A percentile compares a stretch with the other conserved stretches of the same genome.
phyloP scores from a whole-genome alignment of 148 eudicot species.

The Rhododendron simsii region DNA sequence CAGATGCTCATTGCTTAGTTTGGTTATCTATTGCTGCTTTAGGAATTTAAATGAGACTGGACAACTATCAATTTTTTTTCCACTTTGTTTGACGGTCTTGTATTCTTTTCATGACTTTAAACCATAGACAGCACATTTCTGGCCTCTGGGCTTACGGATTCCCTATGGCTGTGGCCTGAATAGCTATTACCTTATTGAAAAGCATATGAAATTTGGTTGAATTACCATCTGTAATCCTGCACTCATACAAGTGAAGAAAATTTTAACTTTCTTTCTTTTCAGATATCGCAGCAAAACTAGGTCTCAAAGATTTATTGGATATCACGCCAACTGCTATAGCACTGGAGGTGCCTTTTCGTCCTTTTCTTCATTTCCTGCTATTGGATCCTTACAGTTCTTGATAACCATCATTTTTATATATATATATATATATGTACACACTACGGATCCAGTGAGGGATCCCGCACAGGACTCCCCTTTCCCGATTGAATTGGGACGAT shows the following conservation, averaged over 20 bases:
- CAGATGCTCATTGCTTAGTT: not conserved
- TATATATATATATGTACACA: too few relatives aligned
- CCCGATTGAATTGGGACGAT: too few relatives aligned
- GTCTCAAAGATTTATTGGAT: constrained; percentile 34
- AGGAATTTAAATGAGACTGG: too few relatives aligned
- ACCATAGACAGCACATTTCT: not conserved
- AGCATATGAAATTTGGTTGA: not conserved
- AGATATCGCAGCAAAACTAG: constrained; percentile 40
- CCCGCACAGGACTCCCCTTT: too few relatives aligned
- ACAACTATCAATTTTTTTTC: too few relatives aligned
- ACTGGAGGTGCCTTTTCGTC: constrained; percentile 31
- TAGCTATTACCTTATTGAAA: not conserved
- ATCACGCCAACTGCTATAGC: constrained; percentile 43
- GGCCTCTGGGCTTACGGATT: not conserved
- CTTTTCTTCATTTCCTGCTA: not conserved
- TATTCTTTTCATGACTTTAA: not conserved
- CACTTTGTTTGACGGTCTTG: too few relatives aligned
- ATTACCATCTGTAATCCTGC: not conserved
- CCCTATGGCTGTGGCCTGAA: not conserved
- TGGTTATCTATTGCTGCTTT: not conserved
- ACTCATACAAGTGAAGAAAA: not conserved
- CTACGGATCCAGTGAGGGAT: too few relatives aligned
- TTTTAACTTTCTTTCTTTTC: not conserved
- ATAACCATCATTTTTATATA: not conserved
- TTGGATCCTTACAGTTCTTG: not conserved